Conservation (phyloP, 441 rosid genomes). For the Populus tomentosa region DNA sequence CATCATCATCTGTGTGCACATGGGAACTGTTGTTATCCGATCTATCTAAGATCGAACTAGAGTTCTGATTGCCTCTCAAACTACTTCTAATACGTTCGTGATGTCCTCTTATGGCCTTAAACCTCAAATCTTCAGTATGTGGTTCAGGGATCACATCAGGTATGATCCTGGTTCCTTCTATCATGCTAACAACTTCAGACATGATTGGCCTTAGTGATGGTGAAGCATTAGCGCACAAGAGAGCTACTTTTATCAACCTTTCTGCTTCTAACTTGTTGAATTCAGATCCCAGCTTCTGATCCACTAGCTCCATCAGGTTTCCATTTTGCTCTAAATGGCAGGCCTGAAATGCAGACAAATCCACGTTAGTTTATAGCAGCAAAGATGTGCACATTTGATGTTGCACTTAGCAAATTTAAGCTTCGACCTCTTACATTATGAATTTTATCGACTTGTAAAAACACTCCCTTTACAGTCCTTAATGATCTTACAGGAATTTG, state of each 20-base stretch:
- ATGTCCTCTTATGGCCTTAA: constrained; percentile 42
- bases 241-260: constrained; percentile 45
- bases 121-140: constrained; percentile 48
- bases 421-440: too few species aligned
- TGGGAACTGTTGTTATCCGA: neutral
- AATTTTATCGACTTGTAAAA: too few species aligned
- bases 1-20: neutral
- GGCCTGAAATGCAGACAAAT: constrained; percentile 35
- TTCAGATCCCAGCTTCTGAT: constrained; percentile 38
- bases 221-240: constrained; percentile 53
- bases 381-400: too few species aligned
- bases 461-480: too few species aligned
- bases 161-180: constrained; percentile 38
- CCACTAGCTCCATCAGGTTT: constrained; percentile 44
- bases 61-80: neutral
- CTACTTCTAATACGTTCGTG: constrained; percentile 2
- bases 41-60: neutral
- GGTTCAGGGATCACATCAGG: constrained; percentile 33
- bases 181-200: constrained; percentile 70
- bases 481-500: neutral
- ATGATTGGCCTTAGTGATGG: constrained; percentile 54
- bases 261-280: constrained; percentile 48
- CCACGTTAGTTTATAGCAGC: neutral
- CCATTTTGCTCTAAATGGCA: constrained; percentile 38
- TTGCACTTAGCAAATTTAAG: too few species aligned